Conservation (phyloP, 1,284 basidiomycete species). For the Ceratobasidium sp. region DNA sequence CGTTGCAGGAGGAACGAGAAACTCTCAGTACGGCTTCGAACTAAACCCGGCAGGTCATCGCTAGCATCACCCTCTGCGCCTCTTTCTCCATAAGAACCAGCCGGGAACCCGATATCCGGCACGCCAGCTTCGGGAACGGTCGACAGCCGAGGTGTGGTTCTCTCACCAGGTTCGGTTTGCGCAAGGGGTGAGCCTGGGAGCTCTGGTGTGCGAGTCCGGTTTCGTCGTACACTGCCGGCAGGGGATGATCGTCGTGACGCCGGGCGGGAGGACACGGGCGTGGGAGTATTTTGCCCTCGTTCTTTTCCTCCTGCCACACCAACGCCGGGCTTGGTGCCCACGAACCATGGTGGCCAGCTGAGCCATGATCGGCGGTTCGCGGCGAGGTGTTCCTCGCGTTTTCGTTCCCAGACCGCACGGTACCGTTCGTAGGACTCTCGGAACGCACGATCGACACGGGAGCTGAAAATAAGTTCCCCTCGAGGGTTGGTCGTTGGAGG, state of each 20-base stretch:
- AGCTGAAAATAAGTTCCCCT: constrained; percentile 96
- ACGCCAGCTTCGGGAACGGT: constrained; percentile 22
- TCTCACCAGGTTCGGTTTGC: constrained; percentile 4
- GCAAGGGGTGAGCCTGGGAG: constrained; percentile 20
- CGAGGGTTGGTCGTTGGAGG: constrained; percentile 90
- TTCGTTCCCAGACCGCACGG: constrained; percentile 87
- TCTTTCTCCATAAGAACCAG: constrained; percentile 1
- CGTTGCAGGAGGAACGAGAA: constrained; percentile 32
- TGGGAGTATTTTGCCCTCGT: constrained; percentile 20
- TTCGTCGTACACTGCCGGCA: constrained; percentile 16
- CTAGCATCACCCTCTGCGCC: constrained; percentile 2
- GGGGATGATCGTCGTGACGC: constrained; percentile 26
- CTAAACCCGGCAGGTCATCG: constrained; percentile 3
- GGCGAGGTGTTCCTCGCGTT: constrained; percentile 65
- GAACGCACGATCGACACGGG: constrained; percentile 83
- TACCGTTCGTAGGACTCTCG: constrained; percentile 94
- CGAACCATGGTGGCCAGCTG: constrained; percentile 39
- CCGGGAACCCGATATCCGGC: constrained; percentile 10
- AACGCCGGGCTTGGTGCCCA: not conserved
- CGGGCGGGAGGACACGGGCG: constrained; percentile 17
- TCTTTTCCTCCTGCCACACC: not conserved
- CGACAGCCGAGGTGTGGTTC: constrained; percentile 14
- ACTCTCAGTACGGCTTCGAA: constrained; percentile 23
- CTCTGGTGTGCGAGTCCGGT: constrained; percentile 20
- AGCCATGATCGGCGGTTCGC: constrained; percentile 53